Evolutionary conservation across 2,329 filamentous ascomycete genomes (phyloP).

Genomic region (Teratosphaeria gauchensis): DNA sequence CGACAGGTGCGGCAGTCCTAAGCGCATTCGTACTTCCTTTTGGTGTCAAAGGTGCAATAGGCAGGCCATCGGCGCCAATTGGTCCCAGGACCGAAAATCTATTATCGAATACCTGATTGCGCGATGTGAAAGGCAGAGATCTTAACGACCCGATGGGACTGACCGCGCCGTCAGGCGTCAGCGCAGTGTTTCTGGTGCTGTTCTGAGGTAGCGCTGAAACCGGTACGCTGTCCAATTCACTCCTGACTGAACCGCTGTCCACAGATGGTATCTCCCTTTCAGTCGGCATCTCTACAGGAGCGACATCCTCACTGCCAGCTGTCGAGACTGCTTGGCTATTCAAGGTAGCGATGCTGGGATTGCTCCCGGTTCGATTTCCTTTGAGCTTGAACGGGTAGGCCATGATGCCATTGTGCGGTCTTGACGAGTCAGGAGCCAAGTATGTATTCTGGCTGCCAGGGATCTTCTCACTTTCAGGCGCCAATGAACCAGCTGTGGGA

Average conservation of each 20-base stretch:
- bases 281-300: conserved; percentile 8
- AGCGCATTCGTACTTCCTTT: not conserved
- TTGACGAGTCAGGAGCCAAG: conserved; percentile 46
- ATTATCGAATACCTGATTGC: conserved; percentile 16
- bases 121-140: conserved; percentile 8
- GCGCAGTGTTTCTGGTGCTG: conserved; percentile 6
- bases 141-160: not conserved
- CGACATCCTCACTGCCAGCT: not conserved
- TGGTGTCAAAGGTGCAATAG: conserved; percentile 12
- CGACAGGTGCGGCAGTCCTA: not conserved
- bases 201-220: not conserved
- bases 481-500: conserved; percentile 7
- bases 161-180: not conserved
- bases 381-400: conserved; percentile 64
- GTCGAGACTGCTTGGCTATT: conserved; percentile 9
- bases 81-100: conserved; percentile 9
- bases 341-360: conserved; percentile 18
- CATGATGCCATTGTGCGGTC: conserved; percentile 58
- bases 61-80: conserved; percentile 23
- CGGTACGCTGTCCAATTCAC: not conserved
- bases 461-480: conserved; percentile 13
- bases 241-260: not conserved
- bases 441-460: conserved; percentile 33
- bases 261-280: not conserved
- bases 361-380: conserved; percentile 22